Evolutionary conservation across 106 monocot genomes (phyloP).

Genomic region (Apostasia ramifera): DNA sequence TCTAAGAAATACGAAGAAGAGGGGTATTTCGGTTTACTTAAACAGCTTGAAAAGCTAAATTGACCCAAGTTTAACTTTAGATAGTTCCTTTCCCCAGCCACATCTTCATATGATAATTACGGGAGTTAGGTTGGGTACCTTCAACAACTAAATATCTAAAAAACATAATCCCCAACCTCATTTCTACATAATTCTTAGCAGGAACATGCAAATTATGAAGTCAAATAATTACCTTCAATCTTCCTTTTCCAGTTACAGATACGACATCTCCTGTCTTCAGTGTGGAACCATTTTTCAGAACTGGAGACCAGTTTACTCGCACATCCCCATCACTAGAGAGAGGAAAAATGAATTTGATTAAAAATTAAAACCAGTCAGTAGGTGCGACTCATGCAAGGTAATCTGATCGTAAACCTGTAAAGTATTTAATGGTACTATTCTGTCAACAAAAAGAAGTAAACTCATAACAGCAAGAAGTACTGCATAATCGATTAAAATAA

Average conservation of each 20-base stretch:
- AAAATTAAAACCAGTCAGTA: not conserved
- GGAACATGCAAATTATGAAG: too few relatives aligned
- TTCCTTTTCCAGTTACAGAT: conserved; percentile 77
- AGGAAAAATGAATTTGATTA: not conserved
- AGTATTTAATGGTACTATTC: too few relatives aligned
- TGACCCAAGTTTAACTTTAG: too few relatives aligned
- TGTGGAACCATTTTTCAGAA: conserved; percentile 70
- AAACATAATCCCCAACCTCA: not conserved
- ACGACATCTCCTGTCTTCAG: conserved; percentile 82
- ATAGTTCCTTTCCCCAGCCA: too few relatives aligned
- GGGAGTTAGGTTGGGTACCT: not conserved
- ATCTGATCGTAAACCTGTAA: too few relatives aligned
- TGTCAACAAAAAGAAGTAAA: too few relatives aligned
- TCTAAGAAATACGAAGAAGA: too few relatives aligned
- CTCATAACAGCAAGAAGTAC: too few relatives aligned
- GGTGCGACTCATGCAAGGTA: not conserved
- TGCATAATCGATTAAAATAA: too few relatives aligned
- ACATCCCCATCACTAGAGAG: conserved; percentile 72
- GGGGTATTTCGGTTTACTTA: too few relatives aligned
- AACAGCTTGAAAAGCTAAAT: too few relatives aligned
- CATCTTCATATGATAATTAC: too few relatives aligned
- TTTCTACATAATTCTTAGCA: not conserved
- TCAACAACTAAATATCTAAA: not conserved
- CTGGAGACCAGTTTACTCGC: conserved; percentile 81
- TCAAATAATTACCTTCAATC: conserved; percentile 51